phyloP scores from a whole-genome alignment of 2,329 filamentous ascomycete species.

The Fusarium proliferatum region DNA sequence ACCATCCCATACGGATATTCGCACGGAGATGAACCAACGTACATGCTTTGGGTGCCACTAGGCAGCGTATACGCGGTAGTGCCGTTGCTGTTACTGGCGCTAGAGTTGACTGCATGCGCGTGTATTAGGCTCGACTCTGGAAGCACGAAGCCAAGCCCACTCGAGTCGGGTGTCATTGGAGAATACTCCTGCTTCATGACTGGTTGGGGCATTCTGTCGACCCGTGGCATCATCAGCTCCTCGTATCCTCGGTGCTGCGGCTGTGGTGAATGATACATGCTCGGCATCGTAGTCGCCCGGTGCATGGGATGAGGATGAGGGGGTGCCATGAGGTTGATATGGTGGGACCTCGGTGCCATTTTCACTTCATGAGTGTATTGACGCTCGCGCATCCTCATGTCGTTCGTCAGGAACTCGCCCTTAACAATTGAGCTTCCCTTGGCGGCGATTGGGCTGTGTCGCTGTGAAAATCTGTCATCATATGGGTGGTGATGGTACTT shows the following conservation, averaged over 20 bases:
- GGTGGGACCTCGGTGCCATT: conserved; percentile 38
- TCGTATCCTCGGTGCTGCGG: conserved; percentile 33
- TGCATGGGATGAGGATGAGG: conserved; percentile 25
- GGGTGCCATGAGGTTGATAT: conserved; percentile 17
- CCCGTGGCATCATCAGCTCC: conserved; percentile 33
- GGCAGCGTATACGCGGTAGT: conserved; percentile 33
- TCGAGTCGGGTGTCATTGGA: conserved; percentile 38
- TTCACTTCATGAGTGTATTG: conserved; percentile 36
- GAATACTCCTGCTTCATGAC: conserved; percentile 37
- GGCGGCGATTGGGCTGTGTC: conserved; percentile 44
- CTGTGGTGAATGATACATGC: conserved; percentile 36
- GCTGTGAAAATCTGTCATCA: conserved; percentile 32
- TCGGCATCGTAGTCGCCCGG: conserved; percentile 36
- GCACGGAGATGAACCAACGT: conserved; percentile 33
- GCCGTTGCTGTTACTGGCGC: conserved; percentile 18
- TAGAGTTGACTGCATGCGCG: conserved; percentile 22
- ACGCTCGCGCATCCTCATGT: conserved; percentile 40
- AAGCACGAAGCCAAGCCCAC: conserved; percentile 36
- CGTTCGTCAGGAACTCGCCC: conserved; percentile 49
- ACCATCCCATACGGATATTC: conserved; percentile 43
- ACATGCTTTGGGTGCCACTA: conserved; percentile 34
- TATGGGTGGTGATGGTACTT: conserved; percentile 30
- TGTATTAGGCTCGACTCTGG: conserved; percentile 35
- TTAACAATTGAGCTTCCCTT: conserved; percentile 49
- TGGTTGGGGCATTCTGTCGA: conserved; percentile 40